Evolutionary conservation across 805 yeast genomes (phyloP).

Genomic region (Blastobotrys terrestris): DNA sequence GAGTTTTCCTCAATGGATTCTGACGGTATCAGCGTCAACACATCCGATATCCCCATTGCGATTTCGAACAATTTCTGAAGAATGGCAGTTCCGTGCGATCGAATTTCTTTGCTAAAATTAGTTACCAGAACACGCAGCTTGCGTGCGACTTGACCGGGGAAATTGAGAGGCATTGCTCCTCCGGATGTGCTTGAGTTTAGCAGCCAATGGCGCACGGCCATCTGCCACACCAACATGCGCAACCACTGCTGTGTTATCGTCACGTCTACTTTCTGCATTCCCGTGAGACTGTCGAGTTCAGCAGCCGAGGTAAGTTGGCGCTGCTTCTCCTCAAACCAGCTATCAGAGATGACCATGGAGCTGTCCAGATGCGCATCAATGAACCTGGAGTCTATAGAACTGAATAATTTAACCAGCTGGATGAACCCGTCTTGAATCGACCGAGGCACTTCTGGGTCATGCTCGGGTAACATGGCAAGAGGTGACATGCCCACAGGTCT

Average conservation of each 20-base stretch:
- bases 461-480: conserved; percentile 7
- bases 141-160: conserved; percentile 13
- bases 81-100: conserved; percentile 11
- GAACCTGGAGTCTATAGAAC: conserved; percentile 11
- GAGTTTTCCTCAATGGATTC: conserved; percentile 1
- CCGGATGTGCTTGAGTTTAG: conserved; percentile 2
- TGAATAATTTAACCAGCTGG: conserved; percentile 14
- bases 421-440: conserved; percentile 9
- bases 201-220: conserved; percentile 11
- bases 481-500: conserved; percentile 10
- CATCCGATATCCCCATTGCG: conserved; percentile 10
- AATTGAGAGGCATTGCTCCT: conserved; percentile 9
- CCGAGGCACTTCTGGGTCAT: conserved; percentile 5
- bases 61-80: conserved; percentile 11
- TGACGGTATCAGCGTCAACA: conserved; percentile 6
- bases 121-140: conserved; percentile 5
- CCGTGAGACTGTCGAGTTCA: conserved; percentile 8
- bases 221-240: conserved; percentile 14
- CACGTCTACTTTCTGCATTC: conserved; percentile 13
- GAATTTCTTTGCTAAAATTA: conserved; percentile 4
- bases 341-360: conserved; percentile 4
- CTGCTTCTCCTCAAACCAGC: conserved; percentile 13
- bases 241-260: conserved; percentile 15
- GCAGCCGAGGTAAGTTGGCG: conserved; percentile 4
- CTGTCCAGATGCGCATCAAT: conserved; percentile 11